Evolutionary conservation across 1,284 basidiomycete species (phyloP).

Genomic region (Marasmius oreades): DNA sequence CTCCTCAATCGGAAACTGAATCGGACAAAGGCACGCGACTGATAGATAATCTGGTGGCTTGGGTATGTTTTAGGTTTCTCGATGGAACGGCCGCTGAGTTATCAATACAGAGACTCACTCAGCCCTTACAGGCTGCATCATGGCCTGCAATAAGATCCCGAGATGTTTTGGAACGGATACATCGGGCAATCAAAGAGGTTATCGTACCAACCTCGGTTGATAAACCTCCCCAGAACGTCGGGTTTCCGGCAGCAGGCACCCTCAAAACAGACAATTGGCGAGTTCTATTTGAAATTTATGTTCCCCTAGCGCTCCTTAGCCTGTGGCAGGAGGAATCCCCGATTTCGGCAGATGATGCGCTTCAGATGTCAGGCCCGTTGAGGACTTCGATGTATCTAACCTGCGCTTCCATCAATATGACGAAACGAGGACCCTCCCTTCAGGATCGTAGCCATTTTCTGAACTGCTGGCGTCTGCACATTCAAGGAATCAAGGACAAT

Average conservation of each 20-base stretch:
- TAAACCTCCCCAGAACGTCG: constrained; percentile 6
- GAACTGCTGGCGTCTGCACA: not conserved
- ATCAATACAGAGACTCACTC: not conserved
- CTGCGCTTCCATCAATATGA: constrained; percentile 6
- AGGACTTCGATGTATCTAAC: constrained; percentile 5
- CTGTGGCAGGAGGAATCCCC: constrained; percentile 9
- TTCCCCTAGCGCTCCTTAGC: constrained; percentile 8
- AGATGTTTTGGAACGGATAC: not conserved
- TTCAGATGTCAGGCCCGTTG: not conserved
- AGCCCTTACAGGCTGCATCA: not conserved
- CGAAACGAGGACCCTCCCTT: not conserved
- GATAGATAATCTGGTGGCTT: constrained; percentile 2
- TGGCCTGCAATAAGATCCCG: not conserved
- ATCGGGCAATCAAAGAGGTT: not conserved
- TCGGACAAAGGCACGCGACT: not conserved
- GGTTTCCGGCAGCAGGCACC: constrained; percentile 4
- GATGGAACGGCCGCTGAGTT: not conserved
- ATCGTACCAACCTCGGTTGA: constrained; percentile 3
- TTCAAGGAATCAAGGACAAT: not conserved
- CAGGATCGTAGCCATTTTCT: not conserved
- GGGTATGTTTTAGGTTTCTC: not conserved
- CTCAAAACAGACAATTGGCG: constrained; percentile 11
- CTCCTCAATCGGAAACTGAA: not conserved
- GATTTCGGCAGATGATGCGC: not conserved
- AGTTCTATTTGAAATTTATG: constrained; percentile 1